These are phyloP conservation scores for Talaromyces nanjingensis DNA, from an alignment of 495 filamentous ascomycete species.

Conservation along the genomic window DNA sequence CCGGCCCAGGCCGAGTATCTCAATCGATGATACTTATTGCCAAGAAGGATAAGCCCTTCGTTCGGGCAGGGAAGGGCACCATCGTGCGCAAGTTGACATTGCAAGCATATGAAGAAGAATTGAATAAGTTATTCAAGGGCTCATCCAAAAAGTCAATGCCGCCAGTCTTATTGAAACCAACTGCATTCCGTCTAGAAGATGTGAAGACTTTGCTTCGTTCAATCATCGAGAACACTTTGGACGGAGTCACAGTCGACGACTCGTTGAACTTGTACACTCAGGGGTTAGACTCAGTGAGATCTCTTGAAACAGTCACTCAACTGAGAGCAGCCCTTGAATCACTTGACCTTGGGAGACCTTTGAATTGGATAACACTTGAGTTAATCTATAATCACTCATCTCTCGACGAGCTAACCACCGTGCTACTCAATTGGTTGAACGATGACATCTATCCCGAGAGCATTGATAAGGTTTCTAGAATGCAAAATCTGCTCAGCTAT, in stretches of 20 bases:
- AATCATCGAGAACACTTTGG: not conserved
- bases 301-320: not conserved
- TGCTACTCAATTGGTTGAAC: not conserved
- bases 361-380: not conserved
- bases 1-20: conserved; percentile 3
- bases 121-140: not conserved
- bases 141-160: not conserved
- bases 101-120: not conserved
- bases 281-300: not conserved
- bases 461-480: not conserved
- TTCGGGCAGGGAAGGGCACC: conserved; percentile 21
- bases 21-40: conserved; percentile 2
- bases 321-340: not conserved
- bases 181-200: not conserved
- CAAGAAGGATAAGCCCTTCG: conserved; percentile 2
- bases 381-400: not conserved
- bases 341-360: not conserved
- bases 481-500: not conserved
- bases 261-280: not conserved
- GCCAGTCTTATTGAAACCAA: not conserved
- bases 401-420: not conserved
- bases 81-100: conserved; percentile 7
- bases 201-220: not conserved
- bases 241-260: not conserved
- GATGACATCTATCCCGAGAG: not conserved